Conservation (phyloP, 495 filamentous ascomycete genomes). For the Aspergillus saccharolyticus region DNA sequence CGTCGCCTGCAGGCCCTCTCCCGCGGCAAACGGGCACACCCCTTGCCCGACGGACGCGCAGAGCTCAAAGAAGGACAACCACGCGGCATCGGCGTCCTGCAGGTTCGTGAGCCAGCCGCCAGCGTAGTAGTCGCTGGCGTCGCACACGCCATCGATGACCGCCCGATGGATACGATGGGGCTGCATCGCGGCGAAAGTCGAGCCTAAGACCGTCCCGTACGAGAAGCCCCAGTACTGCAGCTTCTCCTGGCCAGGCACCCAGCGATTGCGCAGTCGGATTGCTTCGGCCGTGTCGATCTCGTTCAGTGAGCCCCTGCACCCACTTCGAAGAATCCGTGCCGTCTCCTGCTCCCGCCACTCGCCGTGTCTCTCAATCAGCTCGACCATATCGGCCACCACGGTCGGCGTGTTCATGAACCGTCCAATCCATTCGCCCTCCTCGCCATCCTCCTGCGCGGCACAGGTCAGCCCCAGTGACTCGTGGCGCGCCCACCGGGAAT, state of each 20-base stretch:
- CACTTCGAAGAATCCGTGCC: not conserved
- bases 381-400: constrained; percentile 6
- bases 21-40: not conserved
- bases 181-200: not conserved
- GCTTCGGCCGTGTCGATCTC: not conserved
- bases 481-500: not conserved
- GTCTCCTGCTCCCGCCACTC: constrained; percentile 6
- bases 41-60: not conserved
- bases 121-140: not conserved
- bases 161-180: not conserved
- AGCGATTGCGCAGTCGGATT: not conserved
- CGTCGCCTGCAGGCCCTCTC: not conserved
- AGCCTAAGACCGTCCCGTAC: not conserved
- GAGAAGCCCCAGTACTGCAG: constrained; percentile 1
- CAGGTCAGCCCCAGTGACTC: not conserved
- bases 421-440: not conserved
- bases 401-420: not conserved
- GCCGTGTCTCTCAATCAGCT: not conserved
- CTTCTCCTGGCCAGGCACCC: not conserved
- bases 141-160: not conserved
- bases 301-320: not conserved
- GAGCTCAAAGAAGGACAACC: not conserved
- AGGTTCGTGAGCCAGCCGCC: not conserved
- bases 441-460: not conserved
- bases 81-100: not conserved